Percentiles rank a stretch among this genome's conserved stretches.
Evolutionary conservation across 2,329 filamentous ascomycete genomes (phyloP).

Genomic region (Hirsutella rhossiliensis): DNA sequence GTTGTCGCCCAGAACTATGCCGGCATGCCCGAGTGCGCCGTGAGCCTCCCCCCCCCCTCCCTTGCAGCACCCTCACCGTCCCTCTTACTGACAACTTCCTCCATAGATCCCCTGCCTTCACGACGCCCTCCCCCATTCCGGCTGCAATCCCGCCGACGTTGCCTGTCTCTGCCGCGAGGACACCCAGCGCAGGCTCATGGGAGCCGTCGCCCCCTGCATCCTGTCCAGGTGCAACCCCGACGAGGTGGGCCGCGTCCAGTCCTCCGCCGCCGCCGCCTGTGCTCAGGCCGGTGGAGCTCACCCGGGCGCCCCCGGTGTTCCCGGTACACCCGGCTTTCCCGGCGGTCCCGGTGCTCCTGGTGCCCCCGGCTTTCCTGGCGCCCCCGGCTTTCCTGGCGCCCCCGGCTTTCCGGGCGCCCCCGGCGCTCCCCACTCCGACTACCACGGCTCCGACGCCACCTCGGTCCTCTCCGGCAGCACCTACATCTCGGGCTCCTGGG

Average conservation of each 20-base stretch:
- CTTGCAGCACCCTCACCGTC: not conserved
- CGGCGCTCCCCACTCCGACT: not conserved
- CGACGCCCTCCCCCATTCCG: constrained; percentile 20
- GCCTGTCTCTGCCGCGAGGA: constrained; percentile 23
- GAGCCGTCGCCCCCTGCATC: constrained; percentile 19
- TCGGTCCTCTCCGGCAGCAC: not conserved
- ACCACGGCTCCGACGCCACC: not conserved
- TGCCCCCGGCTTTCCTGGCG: not conserved
- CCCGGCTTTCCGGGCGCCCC: not conserved
- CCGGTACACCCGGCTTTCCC: not conserved
- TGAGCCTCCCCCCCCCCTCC: constrained; percentile 14
- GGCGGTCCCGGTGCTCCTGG: not conserved
- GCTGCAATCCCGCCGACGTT: constrained; percentile 23
- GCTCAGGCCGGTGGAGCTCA: constrained; percentile 6
- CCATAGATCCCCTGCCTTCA: constrained; percentile 21
- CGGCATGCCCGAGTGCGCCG: constrained; percentile 25
- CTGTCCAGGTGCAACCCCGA: constrained; percentile 18
- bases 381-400: not conserved
- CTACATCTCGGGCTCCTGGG: not conserved
- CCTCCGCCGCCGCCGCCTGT: constrained; percentile 19
- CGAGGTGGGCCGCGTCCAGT: constrained; percentile 19
- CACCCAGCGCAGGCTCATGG: constrained; percentile 18
- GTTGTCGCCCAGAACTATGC: constrained; percentile 25
- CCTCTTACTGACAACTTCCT: not conserved
- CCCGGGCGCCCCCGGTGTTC: not conserved